Conservation (phyloP, 2,329 filamentous ascomycete species). For the Cyphellophora attinorum region DNA sequence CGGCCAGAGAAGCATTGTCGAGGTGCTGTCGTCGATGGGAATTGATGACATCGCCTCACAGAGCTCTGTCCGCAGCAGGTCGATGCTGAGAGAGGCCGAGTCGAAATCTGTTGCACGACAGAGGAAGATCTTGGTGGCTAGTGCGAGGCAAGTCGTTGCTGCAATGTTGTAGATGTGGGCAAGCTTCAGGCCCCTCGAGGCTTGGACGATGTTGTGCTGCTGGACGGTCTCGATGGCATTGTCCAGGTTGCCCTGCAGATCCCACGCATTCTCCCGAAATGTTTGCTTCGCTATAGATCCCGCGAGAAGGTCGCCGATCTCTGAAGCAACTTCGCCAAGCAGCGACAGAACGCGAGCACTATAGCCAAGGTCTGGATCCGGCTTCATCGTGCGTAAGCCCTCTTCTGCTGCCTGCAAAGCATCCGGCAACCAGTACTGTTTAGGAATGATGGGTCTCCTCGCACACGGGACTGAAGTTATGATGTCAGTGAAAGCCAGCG, state of each 20-base stretch:
- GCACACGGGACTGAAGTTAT: too few relatives aligned
- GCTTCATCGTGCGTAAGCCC: too few relatives aligned
- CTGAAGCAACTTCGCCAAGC: neutral
- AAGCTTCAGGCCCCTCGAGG: neutral
- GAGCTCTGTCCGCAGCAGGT: too few relatives aligned
- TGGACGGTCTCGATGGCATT: neutral
- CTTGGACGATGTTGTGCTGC: neutral
- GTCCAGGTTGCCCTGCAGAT: neutral
- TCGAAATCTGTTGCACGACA: conserved; percentile 1
- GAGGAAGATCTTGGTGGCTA: conserved; percentile 2
- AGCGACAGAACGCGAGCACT: conserved; percentile 1
- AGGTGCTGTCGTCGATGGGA: too few relatives aligned
- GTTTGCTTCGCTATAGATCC: neutral
- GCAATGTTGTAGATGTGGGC: conserved; percentile 1
- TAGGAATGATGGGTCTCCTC: too few relatives aligned
- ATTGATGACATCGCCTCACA: too few relatives aligned
- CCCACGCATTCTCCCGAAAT: neutral
- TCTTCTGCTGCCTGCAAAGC: too few relatives aligned
- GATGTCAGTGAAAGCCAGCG: too few relatives aligned
- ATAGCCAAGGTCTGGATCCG: conserved; percentile 1
- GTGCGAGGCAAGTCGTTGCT: conserved; percentile 2
- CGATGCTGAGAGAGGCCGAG: neutral
- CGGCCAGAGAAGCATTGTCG: too few relatives aligned
- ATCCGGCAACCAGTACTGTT: too few relatives aligned
- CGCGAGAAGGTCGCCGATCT: neutral